Percentiles rank a stretch among this genome's conserved stretches.
These are phyloP conservation scores for Vinca minor DNA, from an alignment of 257 asterid species.

Conservation along the genomic window DNA sequence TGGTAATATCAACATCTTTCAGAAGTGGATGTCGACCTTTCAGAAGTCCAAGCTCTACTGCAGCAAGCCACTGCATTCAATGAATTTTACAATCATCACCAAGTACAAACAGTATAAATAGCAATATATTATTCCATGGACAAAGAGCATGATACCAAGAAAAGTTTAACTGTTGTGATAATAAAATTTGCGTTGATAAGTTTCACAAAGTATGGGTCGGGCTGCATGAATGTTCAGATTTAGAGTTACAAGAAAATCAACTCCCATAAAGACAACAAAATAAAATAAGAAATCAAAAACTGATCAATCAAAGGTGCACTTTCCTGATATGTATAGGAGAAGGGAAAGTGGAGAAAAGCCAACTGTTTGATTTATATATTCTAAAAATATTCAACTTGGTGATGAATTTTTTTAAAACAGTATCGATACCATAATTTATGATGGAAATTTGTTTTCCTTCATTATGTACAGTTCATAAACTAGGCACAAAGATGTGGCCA, in stretches of 20 bases:
- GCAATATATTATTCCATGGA: slow-evolving; percentile 9
- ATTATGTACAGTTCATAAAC: background rate
- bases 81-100: slow-evolving; percentile 15
- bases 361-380: background rate
- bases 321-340: background rate
- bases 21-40: slow-evolving; percentile 96
- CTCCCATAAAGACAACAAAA: background rate
- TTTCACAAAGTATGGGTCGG: background rate
- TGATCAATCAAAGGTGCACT: background rate
- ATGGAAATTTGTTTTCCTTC: background rate
- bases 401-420: background rate
- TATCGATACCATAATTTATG: background rate
- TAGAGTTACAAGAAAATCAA: background rate
- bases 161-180: background rate
- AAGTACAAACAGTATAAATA: slow-evolving; percentile 6
- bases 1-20: slow-evolving; percentile 65
- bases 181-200: background rate
- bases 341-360: background rate
- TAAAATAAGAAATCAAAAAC: slow-evolving; percentile 2
- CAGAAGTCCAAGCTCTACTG: slow-evolving; percentile 93
- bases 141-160: background rate
- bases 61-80: slow-evolving; percentile 74
- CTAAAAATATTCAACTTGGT: background rate
- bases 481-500: background rate
- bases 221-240: background rate